phyloP scores from a whole-genome alignment of 2,329 filamentous ascomycete genomes.

The Graphilbum sp. region DNA sequence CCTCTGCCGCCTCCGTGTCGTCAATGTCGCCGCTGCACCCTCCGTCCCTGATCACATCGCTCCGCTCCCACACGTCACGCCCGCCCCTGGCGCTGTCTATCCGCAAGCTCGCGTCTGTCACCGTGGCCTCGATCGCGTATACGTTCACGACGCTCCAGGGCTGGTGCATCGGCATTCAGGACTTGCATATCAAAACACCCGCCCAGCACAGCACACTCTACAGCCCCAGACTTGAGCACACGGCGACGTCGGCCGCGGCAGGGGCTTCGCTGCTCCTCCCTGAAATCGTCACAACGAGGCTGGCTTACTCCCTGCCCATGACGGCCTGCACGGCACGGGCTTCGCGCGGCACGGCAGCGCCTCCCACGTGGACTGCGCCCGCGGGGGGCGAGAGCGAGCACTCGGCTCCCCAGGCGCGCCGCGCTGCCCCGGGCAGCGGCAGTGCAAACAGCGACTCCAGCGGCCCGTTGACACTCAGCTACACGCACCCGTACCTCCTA shows the following conservation, averaged over 20 bases:
- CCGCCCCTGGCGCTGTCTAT: slow-evolving; percentile 72
- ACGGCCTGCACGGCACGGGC: not conserved
- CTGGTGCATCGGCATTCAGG: slow-evolving; percentile 87
- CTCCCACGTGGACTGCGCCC: not conserved
- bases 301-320: slow-evolving; percentile 22
- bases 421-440: too few relatives aligned
- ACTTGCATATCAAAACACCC: slow-evolving; percentile 45
- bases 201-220: not conserved
- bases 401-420: not conserved
- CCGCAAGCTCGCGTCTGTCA: slow-evolving; percentile 43
- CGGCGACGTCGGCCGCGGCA: not conserved
- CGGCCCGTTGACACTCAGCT: slow-evolving; percentile 48
- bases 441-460: slow-evolving; percentile 3
- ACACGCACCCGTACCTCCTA: slow-evolving; percentile 71
- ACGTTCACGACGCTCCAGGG: slow-evolving; percentile 62
- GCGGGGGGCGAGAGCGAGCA: not conserved
- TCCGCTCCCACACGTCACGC: slow-evolving; percentile 65
- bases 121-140: slow-evolving; percentile 77
- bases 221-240: not conserved
- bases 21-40: slow-evolving; percentile 11
- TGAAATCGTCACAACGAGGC: slow-evolving; percentile 20
- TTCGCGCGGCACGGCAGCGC: not conserved
- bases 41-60: slow-evolving; percentile 53
- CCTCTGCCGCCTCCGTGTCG: not conserved
- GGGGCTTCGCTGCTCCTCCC: slow-evolving; percentile 7